Conservation (phyloP, 306 rosid genomes). For the peach (Prunus persica) region DNA sequence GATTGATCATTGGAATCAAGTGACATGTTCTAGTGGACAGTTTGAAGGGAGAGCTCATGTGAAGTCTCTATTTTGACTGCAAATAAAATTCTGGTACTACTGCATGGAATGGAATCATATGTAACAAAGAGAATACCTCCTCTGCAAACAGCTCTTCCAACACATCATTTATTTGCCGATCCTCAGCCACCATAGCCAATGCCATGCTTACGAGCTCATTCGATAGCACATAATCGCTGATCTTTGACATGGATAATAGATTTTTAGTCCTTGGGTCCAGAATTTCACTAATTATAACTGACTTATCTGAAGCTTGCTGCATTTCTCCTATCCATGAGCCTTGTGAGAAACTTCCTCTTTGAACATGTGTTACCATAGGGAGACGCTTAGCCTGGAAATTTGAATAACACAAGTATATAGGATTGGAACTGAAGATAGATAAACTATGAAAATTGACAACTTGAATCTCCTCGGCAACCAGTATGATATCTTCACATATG, state of each 20-base stretch:
- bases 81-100: not conserved
- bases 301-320: constrained; percentile 88
- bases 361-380: constrained; percentile 51
- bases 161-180: constrained; percentile 83
- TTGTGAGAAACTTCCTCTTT: constrained; percentile 71
- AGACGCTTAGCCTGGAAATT: constrained; percentile 74
- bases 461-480: not conserved
- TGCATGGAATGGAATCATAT: not conserved
- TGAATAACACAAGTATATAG: not conserved
- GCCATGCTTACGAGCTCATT: constrained; percentile 98
- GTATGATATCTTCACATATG: not conserved
- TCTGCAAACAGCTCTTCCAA: constrained; percentile 90
- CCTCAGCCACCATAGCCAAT: constrained; percentile 91
- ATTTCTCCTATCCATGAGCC: constrained; percentile 95
- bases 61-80: not conserved
- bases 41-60: not conserved
- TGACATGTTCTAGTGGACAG: not conserved
- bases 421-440: not conserved
- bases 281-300: constrained; percentile 86
- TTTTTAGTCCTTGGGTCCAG: constrained; percentile 93
- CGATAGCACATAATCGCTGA: constrained; percentile 88
- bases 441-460: not conserved
- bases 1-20: not conserved
- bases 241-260: constrained; percentile 78
- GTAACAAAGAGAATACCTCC: constrained; percentile 50